Percentiles rank a stretch among this genome's conserved stretches.
Conservation (phyloP, 2,329 filamentous ascomycete species). For the Diaporthe destruens region DNA sequence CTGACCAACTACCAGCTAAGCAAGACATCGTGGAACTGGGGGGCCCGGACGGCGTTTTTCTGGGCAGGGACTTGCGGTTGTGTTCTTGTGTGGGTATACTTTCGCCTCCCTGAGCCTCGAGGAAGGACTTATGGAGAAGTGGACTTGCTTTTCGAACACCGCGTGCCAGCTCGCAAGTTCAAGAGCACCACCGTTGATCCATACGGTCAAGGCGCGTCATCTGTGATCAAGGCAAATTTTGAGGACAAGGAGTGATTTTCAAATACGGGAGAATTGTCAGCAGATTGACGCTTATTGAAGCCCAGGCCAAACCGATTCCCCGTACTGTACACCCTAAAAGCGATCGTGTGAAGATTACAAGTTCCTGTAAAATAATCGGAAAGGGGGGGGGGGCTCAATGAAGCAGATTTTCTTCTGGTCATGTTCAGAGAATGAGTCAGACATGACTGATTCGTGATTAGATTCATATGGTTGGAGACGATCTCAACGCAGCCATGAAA, state of each 20-base stretch:
- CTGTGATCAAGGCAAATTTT: constrained; percentile 51
- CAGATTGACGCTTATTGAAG: too few species aligned
- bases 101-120: constrained; percentile 82
- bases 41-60: constrained; percentile 89
- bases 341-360: too few species aligned
- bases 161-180: constrained; percentile 80
- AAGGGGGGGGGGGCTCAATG: too few species aligned
- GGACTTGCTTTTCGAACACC: constrained; percentile 84
- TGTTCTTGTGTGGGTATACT: constrained; percentile 85
- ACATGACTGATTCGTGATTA: too few species aligned
- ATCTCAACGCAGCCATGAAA: too few species aligned
- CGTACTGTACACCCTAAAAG: too few species aligned
- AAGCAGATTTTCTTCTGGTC: too few species aligned
- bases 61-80: constrained; percentile 78
- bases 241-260: neutral
- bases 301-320: too few species aligned
- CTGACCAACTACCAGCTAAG: constrained; percentile 95
- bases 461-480: too few species aligned
- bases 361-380: too few species aligned
- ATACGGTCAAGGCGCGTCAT: constrained; percentile 62
- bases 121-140: constrained; percentile 89
- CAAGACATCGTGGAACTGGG: constrained; percentile 87
- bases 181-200: constrained; percentile 68
- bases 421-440: too few species aligned
- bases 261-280: too few species aligned